Conservation (phyloP, 129 eudicot genomes). For the Apium graveolens region DNA sequence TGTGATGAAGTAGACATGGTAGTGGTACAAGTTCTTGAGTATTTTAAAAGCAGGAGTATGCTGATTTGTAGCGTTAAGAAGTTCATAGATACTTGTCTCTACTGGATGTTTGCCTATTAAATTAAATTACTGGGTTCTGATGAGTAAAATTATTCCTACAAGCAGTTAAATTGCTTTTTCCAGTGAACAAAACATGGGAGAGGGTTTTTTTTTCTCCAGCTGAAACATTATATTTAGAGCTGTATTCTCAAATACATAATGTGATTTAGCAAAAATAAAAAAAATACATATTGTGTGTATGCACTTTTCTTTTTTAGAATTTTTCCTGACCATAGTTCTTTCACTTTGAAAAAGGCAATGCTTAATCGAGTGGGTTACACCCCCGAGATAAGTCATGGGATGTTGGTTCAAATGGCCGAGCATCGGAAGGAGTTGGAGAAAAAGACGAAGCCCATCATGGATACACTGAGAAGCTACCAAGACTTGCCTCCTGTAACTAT, state of each 20-base stretch:
- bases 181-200: too few relatives aligned
- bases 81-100: not conserved
- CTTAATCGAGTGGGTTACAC: slow-evolving; percentile 86
- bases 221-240: not conserved
- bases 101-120: not conserved
- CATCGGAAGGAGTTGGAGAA: slow-evolving; percentile 90
- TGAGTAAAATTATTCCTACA: not conserved
- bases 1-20: not conserved
- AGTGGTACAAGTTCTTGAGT: not conserved
- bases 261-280: too few relatives aligned
- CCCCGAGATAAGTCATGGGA: slow-evolving; percentile 95
- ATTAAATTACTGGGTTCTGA: not conserved
- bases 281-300: not conserved
- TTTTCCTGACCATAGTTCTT: not conserved
- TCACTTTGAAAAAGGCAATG: slow-evolving; percentile 51
- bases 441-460: slow-evolving; percentile 90
- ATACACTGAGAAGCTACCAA: slow-evolving; percentile 95
- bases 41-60: not conserved
- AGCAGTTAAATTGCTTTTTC: not conserved
- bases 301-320: not conserved
- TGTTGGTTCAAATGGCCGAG: slow-evolving; percentile 97
- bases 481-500: slow-evolving; percentile 82
- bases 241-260: too few relatives aligned
- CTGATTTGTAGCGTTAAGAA: not conserved
- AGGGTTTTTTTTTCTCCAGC: not conserved